Evolutionary conservation across 2,329 filamentous ascomycete species (phyloP).

Genomic region (Monascus ruber): DNA sequence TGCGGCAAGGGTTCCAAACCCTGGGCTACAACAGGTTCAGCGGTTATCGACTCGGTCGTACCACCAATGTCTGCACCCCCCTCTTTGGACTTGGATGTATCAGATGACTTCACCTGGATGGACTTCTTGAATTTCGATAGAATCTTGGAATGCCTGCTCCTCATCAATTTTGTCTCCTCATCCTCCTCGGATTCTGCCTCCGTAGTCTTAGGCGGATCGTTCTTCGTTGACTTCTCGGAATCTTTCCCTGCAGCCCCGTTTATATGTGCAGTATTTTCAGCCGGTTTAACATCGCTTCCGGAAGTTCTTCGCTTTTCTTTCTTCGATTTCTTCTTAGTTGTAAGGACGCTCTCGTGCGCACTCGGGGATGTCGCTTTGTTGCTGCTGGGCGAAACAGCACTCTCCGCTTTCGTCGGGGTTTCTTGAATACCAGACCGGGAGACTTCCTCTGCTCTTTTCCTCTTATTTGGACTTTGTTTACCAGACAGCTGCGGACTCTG

Average conservation of each 20-base stretch:
- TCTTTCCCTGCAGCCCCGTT: conserved; percentile 6
- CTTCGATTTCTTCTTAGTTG: conserved; percentile 23
- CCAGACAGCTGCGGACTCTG: conserved; percentile 12
- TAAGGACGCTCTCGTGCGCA: conserved; percentile 8
- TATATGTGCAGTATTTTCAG: conserved; percentile 19
- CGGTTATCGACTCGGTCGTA: conserved; percentile 4
- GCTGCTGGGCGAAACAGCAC: conserved; percentile 16
- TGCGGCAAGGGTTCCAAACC: conserved; percentile 75
- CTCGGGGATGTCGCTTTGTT: conserved; percentile 15
- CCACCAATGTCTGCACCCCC: conserved; percentile 3
- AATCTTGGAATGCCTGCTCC: conserved; percentile 24
- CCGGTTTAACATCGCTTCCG: conserved; percentile 3
- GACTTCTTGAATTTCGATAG: conserved; percentile 31
- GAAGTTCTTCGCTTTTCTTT: conserved; percentile 24
- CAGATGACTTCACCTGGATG: conserved; percentile 9
- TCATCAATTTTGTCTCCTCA: conserved; percentile 8
- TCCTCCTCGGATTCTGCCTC: conserved; percentile 12
- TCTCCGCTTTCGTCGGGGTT: conserved; percentile 14
- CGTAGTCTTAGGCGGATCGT: conserved; percentile 3
- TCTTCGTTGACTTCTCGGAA: conserved; percentile 1
- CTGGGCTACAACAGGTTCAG: conserved; percentile 23
- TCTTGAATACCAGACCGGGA: conserved; percentile 22
- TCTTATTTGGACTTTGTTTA: conserved; percentile 20
- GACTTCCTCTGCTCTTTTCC: conserved; percentile 10
- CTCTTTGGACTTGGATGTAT: conserved; percentile 8